phyloP scores from a whole-genome alignment of 768 basidiomycete species.

The Tephrocybe rancida region DNA sequence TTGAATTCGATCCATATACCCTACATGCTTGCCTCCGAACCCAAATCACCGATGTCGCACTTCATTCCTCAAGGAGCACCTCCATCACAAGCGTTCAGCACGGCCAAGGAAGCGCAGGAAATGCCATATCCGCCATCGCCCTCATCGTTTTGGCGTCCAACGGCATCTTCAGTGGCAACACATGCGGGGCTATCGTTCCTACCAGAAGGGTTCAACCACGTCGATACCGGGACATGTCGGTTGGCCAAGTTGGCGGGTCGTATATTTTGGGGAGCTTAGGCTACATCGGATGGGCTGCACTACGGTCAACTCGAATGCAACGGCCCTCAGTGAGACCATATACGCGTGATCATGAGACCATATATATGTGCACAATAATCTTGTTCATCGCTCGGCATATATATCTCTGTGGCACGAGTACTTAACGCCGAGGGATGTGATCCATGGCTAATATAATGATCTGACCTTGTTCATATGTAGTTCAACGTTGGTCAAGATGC shows the following conservation, averaged over 20 bases:
- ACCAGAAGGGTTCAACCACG: constrained; percentile 1
- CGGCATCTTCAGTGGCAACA: background rate
- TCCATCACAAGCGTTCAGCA: background rate
- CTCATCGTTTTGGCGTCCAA: background rate
- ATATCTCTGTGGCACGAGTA: no score
- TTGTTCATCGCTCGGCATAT: no score
- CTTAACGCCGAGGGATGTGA: no score
- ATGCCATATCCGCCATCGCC: background rate
- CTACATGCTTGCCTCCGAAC: constrained; percentile 13
- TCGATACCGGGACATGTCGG: background rate
- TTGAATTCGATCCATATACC: background rate
- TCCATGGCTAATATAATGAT: no score
- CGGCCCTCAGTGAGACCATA: no score
- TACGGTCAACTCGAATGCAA: constrained; percentile 4
- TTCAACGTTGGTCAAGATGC: no score
- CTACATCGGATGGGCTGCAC: constrained; percentile 21
- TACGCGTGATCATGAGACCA: no score
- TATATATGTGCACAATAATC: no score
- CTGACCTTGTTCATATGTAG: no score
- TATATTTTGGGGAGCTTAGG: constrained; percentile 14
- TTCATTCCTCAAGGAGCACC: constrained; percentile 3
- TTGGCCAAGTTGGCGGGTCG: constrained; percentile 18
- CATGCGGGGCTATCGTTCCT: background rate
- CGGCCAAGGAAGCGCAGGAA: constrained; percentile 12
- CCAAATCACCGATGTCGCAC: constrained; percentile 4